phyloP scores from a whole-genome alignment of 2,329 filamentous ascomycete genomes.

The Leptographium radiaticola region DNA sequence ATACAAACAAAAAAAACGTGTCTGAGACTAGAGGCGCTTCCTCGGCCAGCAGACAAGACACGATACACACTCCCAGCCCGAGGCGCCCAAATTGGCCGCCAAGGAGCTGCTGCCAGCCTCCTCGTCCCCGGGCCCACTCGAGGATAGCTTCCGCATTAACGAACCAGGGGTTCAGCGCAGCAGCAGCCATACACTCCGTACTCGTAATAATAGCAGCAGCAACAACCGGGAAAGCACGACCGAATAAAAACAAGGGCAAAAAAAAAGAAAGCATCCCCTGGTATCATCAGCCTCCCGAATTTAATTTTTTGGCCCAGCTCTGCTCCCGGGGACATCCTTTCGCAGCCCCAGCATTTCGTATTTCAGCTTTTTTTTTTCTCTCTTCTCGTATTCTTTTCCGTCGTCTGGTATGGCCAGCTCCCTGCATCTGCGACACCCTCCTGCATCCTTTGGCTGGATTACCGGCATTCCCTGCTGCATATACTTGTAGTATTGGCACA shows the following conservation, averaged over 20 bases:
- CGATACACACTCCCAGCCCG: too few species aligned
- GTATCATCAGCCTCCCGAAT: slow-evolving; percentile 5
- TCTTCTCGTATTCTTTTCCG: neutral
- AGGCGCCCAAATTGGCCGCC: neutral
- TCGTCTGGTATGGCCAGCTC: neutral
- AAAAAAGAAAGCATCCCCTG: slow-evolving; percentile 2
- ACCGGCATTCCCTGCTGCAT: too few species aligned
- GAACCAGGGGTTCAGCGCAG: neutral
- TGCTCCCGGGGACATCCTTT: neutral
- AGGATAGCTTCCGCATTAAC: neutral
- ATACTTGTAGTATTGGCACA: too few species aligned
- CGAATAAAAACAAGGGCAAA: neutral
- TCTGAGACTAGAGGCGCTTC: too few species aligned
- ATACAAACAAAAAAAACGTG: too few species aligned
- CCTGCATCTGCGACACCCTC: neutral
- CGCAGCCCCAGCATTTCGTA: neutral
- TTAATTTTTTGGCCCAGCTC: neutral
- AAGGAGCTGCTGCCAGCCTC: neutral
- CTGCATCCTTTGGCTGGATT: neutral
- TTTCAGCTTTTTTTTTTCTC: neutral
- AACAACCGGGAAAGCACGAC: neutral
- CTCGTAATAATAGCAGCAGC: neutral
- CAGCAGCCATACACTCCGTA: neutral
- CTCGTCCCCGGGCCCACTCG: neutral
- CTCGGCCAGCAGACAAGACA: too few species aligned